These are phyloP conservation scores for Claviceps lovelessii DNA, from an alignment of 2,329 filamentous ascomycete species.

Conservation along the genomic window DNA sequence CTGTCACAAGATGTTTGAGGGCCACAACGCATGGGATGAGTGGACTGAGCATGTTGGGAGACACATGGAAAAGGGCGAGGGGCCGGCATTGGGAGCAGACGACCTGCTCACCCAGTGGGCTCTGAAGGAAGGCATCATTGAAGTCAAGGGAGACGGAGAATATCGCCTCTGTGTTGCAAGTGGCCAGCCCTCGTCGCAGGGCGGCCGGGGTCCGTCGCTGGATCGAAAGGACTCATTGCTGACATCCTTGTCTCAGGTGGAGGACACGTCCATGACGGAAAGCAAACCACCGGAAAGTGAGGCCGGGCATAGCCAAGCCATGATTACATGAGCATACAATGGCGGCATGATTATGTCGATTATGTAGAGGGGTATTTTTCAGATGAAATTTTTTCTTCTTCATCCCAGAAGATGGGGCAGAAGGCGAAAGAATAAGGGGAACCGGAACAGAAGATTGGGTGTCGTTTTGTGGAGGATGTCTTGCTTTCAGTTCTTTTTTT, in stretches of 20 bases:
- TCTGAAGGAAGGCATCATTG: conserved; percentile 48
- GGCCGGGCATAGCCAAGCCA: conserved; percentile 5
- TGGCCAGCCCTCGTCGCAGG: conserved; percentile 10
- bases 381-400: no score
- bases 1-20: conserved; percentile 58
- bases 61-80: conserved; percentile 68
- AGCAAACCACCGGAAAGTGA: conserved; percentile 13
- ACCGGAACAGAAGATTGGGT: no score
- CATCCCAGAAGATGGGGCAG: no score
- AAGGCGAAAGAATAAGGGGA: no score
- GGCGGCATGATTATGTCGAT: no score
- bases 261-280: conserved; percentile 13
- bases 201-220: conserved; percentile 3
- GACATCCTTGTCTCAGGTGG: conserved; percentile 9
- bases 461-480: no score
- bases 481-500: no score
- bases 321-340: not conserved
- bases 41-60: conserved; percentile 85
- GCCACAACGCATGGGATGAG: conserved; percentile 66
- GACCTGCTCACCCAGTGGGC: conserved; percentile 45
- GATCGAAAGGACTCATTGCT: conserved; percentile 16
- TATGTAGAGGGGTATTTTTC: no score
- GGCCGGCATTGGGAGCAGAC: conserved; percentile 42
- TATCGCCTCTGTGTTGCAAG: conserved; percentile 33
- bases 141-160: conserved; percentile 39